These are phyloP conservation scores for Rhazya stricta DNA, from an alignment of 257 asterid genomes.

Conservation along the genomic window DNA sequence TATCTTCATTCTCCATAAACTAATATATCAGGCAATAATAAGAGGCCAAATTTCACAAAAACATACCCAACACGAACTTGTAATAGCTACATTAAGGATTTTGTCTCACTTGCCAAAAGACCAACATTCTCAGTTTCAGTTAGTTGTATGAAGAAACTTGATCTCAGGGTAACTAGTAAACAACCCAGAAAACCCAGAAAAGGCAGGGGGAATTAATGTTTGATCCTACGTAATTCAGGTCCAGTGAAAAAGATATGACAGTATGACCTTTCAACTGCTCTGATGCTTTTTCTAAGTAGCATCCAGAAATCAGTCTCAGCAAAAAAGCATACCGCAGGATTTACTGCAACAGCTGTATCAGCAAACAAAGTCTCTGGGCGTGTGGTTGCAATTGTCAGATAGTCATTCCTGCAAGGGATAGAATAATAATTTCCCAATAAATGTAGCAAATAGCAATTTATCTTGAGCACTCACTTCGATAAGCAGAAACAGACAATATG, in stretches of 20 bases:
- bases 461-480: neutral
- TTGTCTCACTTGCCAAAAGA: neutral
- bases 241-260: neutral
- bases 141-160: neutral
- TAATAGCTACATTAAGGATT: neutral
- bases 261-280: neutral
- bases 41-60: no score
- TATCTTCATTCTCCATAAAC: neutral
- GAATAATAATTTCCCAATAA: neutral
- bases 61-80: neutral
- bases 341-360: conserved; percentile 90
- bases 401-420: conserved; percentile 62
- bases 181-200: neutral
- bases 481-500: neutral
- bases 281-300: neutral
- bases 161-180: neutral
- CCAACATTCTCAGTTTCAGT: neutral
- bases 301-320: neutral
- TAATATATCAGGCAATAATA: neutral
- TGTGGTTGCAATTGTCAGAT: conserved; percentile 88
- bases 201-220: neutral
- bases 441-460: neutral
- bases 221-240: neutral
- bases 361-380: conserved; percentile 99
- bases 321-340: conserved; percentile 64